Conservation (phyloP, 177 flowering plant genomes). For the Telopea speciosissima region DNA sequence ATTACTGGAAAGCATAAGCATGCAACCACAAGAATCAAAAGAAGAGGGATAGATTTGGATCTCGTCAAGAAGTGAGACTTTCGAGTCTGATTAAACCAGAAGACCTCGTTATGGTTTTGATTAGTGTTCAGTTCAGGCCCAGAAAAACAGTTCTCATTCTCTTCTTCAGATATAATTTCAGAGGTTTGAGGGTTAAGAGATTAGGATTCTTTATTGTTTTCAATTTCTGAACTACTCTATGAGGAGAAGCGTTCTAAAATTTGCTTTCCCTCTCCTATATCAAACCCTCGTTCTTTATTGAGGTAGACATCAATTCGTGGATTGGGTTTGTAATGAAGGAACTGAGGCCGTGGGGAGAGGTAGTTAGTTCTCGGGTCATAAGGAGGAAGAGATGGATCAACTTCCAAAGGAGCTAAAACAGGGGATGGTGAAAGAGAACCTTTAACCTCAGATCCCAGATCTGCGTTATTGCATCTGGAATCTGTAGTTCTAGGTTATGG, state of each 20-base stretch:
- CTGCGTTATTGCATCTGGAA: no score
- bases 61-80: no score
- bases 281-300: no score
- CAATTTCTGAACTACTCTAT: constrained; percentile 47
- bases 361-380: no score
- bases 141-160: constrained; percentile 17
- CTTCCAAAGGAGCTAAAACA: no score
- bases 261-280: constrained; percentile 11
- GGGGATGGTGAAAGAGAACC: no score
- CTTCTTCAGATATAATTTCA: constrained; percentile 18
- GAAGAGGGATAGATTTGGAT: constrained; percentile 24
- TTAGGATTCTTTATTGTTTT: constrained; percentile 30
- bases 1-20: constrained; percentile 26
- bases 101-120: constrained; percentile 8
- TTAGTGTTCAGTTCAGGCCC: constrained; percentile 10
- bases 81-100: no score
- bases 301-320: no score
- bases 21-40: constrained; percentile 37
- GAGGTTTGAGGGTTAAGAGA: constrained; percentile 27
- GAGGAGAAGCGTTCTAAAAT: constrained; percentile 40
- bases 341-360: no score
- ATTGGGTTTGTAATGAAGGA: constrained; percentile 73
- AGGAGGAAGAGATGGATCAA: no score
- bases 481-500: no score
- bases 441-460: no score